phyloP scores from a whole-genome alignment of 2,329 filamentous ascomycete species.

The Ceratocystis huliohia region DNA sequence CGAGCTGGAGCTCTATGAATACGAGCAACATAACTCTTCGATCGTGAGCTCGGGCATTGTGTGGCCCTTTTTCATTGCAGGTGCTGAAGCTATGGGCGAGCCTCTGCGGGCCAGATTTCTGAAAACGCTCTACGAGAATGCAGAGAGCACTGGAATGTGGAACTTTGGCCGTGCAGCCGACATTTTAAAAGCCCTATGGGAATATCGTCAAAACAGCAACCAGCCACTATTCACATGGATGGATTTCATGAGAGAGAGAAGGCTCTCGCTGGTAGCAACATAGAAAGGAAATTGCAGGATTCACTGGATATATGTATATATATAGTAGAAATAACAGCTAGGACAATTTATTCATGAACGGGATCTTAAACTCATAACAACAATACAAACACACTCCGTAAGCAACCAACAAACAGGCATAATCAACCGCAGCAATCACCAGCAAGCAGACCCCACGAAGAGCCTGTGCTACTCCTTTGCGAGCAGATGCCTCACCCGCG shows the following conservation, averaged over 20 bases:
- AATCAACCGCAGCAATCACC: too few relatives aligned
- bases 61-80: slow-evolving; percentile 20
- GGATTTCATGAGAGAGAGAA: slow-evolving; percentile 10
- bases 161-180: slow-evolving; percentile 14
- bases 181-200: slow-evolving; percentile 9
- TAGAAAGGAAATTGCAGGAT: neutral
- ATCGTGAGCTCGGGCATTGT: slow-evolving; percentile 17
- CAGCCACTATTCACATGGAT: slow-evolving; percentile 14
- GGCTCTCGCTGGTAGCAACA: slow-evolving; percentile 9
- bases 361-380: neutral
- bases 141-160: slow-evolving; percentile 17
- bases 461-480: too few relatives aligned
- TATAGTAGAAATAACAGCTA: neutral
- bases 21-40: slow-evolving; percentile 14
- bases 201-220: neutral
- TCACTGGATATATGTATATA: too few relatives aligned
- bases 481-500: slow-evolving; percentile 13
- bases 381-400: neutral
- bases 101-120: slow-evolving; percentile 8
- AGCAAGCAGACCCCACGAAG: too few relatives aligned
- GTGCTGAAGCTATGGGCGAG: slow-evolving; percentile 20
- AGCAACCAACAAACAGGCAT: too few relatives aligned
- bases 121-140: slow-evolving; percentile 11
- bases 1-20: slow-evolving; percentile 15
- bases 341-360: neutral